A percentile compares a stretch with the other conserved stretches of the same genome.
Evolutionary conservation across 2,329 filamentous ascomycete species (phyloP).

Genomic region (Atkinsonella hypoxylon): DNA sequence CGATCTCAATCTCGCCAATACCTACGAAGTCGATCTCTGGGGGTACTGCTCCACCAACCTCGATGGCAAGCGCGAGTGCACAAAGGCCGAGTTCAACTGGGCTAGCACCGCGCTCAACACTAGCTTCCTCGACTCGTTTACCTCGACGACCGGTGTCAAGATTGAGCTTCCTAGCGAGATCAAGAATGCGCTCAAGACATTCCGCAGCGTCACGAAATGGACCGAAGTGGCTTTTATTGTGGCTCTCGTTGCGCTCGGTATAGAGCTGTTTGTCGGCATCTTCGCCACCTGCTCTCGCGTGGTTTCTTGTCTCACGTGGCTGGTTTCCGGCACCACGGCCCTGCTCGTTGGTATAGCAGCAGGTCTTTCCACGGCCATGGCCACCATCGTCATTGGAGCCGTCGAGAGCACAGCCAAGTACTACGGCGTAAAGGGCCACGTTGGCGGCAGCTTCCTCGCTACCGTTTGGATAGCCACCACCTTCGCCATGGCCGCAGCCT

Average conservation of each 20-base stretch:
- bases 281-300: conserved; percentile 73
- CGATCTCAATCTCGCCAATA: conserved; percentile 53
- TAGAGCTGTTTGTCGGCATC: conserved; percentile 67
- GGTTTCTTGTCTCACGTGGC: conserved; percentile 70
- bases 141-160: conserved; percentile 35
- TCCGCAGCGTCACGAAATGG: conserved; percentile 65
- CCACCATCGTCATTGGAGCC: conserved; percentile 51
- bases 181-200: conserved; percentile 55
- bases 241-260: conserved; percentile 54
- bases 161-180: conserved; percentile 57
- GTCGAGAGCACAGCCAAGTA: conserved; percentile 43
- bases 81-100: conserved; percentile 61
- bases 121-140: conserved; percentile 39
- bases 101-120: conserved; percentile 61
- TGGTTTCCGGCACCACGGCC: conserved; percentile 55
- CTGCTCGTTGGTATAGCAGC: conserved; percentile 49
- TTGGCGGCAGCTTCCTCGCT: conserved; percentile 60
- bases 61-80: conserved; percentile 51
- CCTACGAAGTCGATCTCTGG: conserved; percentile 77
- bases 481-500: conserved; percentile 59
- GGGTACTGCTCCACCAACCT: conserved; percentile 64
- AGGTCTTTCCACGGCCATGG: conserved; percentile 62
- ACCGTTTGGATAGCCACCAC: conserved; percentile 69
- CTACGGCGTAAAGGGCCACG: conserved; percentile 55
- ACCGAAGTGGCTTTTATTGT: conserved; percentile 73